Percentiles rank a stretch among this genome's conserved stretches.
Evolutionary conservation across 305 asterid genomes (phyloP).

Genomic region (Stenogyne calaminthoides): DNA sequence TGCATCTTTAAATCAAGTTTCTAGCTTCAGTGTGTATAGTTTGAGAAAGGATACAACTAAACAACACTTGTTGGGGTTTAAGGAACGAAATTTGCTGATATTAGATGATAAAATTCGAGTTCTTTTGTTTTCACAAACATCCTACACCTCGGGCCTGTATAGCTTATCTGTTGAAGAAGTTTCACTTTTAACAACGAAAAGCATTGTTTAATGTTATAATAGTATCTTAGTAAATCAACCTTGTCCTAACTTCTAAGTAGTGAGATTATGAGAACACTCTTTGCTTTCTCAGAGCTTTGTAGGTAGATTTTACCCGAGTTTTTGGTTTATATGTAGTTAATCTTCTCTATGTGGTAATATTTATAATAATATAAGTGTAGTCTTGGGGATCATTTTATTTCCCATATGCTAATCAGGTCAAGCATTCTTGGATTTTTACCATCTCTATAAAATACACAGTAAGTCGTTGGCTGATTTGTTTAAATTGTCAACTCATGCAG

Average conservation of each 20-base stretch:
- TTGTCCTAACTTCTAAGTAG: too few relatives aligned
- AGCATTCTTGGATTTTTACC: too few relatives aligned
- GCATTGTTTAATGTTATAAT: neutral
- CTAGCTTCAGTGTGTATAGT: neutral
- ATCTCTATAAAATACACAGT: neutral
- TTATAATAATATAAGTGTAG: neutral
- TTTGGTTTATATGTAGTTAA: neutral
- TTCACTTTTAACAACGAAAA: neutral
- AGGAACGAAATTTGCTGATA: neutral
- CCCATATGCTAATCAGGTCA: neutral
- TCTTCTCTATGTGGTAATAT: neutral
- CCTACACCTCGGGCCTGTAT: neutral
- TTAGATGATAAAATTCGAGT: neutral
- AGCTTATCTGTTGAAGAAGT: neutral
- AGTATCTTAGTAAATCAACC: neutral
- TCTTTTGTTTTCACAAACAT: neutral
- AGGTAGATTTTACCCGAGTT: neutral
- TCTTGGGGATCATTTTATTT: neutral
- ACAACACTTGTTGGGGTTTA: neutral
- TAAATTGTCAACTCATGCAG: slow-evolving; percentile 48
- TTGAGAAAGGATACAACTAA: neutral
- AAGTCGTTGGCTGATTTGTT: neutral
- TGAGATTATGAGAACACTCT: neutral
- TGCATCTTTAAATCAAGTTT: slow-evolving; percentile 1
- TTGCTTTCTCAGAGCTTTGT: neutral